phyloP scores from a whole-genome alignment of 2,329 filamentous ascomycete genomes.

The Penicillium polonicum region DNA sequence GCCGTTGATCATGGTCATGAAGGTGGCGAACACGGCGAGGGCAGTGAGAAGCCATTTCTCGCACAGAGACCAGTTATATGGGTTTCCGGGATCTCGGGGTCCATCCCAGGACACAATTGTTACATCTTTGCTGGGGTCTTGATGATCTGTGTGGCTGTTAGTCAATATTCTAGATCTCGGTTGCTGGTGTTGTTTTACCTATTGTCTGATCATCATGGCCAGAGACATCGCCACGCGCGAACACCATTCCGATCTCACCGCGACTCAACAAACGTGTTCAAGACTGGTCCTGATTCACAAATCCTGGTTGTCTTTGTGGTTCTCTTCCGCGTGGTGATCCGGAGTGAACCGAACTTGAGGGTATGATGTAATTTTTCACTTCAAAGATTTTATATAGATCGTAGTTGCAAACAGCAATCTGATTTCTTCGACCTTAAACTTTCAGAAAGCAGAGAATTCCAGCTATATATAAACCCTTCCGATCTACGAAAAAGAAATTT shows the following conservation, averaged over 20 bases:
- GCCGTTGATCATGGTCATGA: conserved; percentile 38
- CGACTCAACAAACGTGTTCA: background rate
- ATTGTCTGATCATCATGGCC: conserved; percentile 20
- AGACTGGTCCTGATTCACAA: no score
- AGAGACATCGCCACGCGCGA: conserved; percentile 23
- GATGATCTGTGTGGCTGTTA: conserved; percentile 19
- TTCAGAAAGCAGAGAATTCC: background rate
- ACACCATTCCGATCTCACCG: conserved; percentile 17
- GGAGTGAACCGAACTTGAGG: background rate
- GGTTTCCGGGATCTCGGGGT: conserved; percentile 35
- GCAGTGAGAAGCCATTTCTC: conserved; percentile 39
- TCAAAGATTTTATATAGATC: background rate
- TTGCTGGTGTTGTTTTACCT: conserved; percentile 12
- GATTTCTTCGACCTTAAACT: background rate
- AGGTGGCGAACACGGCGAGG: conserved; percentile 32
- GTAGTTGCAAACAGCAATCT: background rate
- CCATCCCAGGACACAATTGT: conserved; percentile 32
- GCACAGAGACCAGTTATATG: conserved; percentile 39
- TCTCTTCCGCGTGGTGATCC: background rate
- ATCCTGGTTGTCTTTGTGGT: background rate
- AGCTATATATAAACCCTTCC: background rate
- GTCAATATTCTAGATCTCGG: background rate
- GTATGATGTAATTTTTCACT: conserved; percentile 18
- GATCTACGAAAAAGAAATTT: background rate
- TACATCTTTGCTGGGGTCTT: conserved; percentile 14